Evolutionary conservation across 305 asterid species (phyloP), one percentile per base, ranked within the genome.

Genomic region (Fraxinus nigra): DNA sequence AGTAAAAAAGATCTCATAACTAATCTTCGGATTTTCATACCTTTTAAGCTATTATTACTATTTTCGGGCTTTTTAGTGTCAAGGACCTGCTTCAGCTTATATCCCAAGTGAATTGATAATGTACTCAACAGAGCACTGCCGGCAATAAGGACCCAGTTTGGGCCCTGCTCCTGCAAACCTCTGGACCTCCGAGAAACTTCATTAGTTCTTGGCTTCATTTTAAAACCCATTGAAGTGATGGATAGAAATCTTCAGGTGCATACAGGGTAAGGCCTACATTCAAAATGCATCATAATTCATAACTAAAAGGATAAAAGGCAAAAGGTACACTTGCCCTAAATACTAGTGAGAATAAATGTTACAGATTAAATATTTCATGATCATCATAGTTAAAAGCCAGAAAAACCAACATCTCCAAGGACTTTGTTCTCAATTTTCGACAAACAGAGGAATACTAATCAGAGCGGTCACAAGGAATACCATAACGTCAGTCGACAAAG

Each of bases 121-220:
- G 90, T 89, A 82, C 92, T 89, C 63, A 89, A 70, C 79, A 89
- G 80, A 33, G 91, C 92, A 75, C 92, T 88, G 46, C 92, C 92
- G 5, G 89, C 92, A 81, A 89, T 86, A 72, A 89, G 85, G 79
- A 89, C 80, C 92, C 92, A 89, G 51, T 89, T 89, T 11, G 91
- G 89, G 22, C 92, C 89, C 81, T 86, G 88, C n/a, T 13, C 46
- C 46, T 38, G 46, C 7, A 81, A 77, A 51, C 86, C 83, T 65
- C 79, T 85, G 75, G 89, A 79, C 79, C 80, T 84, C 79, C 87
- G 83, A 10, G 84, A 61, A 56, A 59, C 81, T 73, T 79, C 89
- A 51, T 85, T 83, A 67, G 82, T 48, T 77, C 84, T 85, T 67
- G 92, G 80, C 83, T 87, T 85, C 91, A 87, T 87, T 75, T 84